Percentiles rank a stretch among this genome's conserved stretches.
Conservation (phyloP, 108 stramenopile species). For the Phaeodactylum tricornutum region DNA sequence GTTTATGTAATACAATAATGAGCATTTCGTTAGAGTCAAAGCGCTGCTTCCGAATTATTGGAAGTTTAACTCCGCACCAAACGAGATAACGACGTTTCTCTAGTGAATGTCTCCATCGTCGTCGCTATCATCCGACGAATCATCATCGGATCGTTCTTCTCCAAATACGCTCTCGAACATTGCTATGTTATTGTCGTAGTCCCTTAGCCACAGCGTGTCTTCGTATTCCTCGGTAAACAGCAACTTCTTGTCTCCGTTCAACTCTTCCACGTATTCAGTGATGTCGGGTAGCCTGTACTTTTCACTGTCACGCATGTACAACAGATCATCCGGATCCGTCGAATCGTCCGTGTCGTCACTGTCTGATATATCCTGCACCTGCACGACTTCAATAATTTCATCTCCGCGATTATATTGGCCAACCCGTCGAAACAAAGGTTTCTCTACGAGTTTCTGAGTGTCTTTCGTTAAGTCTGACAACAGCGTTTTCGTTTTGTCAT, state of each 20-base stretch:
- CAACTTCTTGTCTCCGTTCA: not conserved
- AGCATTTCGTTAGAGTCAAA: not conserved
- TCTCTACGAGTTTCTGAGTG: too few species aligned
- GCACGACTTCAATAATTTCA: not conserved
- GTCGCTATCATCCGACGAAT: conserved; percentile 2
- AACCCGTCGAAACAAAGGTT: too few species aligned
- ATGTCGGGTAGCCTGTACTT: not conserved
- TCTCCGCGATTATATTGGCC: not conserved
- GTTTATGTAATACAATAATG: not conserved
- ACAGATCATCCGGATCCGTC: conserved; percentile 2
- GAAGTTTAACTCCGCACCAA: too few species aligned
- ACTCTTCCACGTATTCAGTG: not conserved
- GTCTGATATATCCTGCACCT: not conserved
- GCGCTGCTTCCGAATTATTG: too few species aligned
- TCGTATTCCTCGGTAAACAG: conserved; percentile 2
- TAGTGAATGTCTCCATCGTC: not conserved
- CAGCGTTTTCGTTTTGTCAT: too few species aligned
- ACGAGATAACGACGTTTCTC: not conserved
- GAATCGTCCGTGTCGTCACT: not conserved
- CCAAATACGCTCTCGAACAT: not conserved
- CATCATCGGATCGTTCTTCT: not conserved
- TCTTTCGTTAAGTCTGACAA: too few species aligned
- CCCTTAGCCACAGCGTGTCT: not conserved
- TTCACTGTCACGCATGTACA: not conserved
- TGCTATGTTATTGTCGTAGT: not conserved